Conservation (phyloP, 2,329 filamentous ascomycete species). For the Aureobasidium zeae region DNA sequence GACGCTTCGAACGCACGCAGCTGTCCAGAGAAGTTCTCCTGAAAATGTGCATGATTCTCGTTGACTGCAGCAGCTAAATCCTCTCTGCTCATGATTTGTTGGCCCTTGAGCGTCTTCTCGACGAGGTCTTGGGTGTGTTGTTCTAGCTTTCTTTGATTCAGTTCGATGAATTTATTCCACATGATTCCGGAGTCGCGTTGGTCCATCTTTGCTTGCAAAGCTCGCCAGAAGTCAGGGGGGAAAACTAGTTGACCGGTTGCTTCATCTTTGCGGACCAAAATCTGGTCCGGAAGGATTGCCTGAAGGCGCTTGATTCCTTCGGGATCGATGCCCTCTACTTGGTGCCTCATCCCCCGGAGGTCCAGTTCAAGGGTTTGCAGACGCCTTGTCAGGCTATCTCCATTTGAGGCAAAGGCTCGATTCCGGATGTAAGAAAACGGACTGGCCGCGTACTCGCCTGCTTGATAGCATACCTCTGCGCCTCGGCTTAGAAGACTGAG, state of each 20-base stretch:
- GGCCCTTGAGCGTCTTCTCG: slow-evolving; percentile 13
- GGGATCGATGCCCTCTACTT: slow-evolving; percentile 8
- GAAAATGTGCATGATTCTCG: slow-evolving; percentile 17
- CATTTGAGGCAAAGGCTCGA: not conserved
- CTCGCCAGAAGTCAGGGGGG: slow-evolving; percentile 55
- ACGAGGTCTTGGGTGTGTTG: slow-evolving; percentile 20
- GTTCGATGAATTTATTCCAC: slow-evolving; percentile 24
- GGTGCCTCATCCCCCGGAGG: slow-evolving; percentile 5
- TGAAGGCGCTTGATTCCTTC: slow-evolving; percentile 31
- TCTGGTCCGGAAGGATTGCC: slow-evolving; percentile 45
- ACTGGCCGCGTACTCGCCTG: slow-evolving; percentile 7
- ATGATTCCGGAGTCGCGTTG: slow-evolving; percentile 32
- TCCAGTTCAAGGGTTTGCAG: slow-evolving; percentile 7
- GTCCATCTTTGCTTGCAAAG: slow-evolving; percentile 48
- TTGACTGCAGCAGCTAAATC: slow-evolving; percentile 17
- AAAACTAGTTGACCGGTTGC: slow-evolving; percentile 47
- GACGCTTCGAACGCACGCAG: slow-evolving; percentile 13
- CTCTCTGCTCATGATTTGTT: slow-evolving; percentile 19
- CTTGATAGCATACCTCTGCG: not conserved
- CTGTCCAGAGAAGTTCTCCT: slow-evolving; percentile 14
- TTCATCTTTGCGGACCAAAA: slow-evolving; percentile 45
- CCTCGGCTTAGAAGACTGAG: not conserved
- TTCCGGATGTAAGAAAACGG: slow-evolving; percentile 3
- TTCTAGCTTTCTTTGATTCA: slow-evolving; percentile 34
- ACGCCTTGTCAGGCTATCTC: not conserved